A percentile compares a stretch with the other conserved stretches of the same genome.
phyloP scores from a whole-genome alignment of 2,329 filamentous ascomycete species.

The Curvularia eragrostidis region DNA sequence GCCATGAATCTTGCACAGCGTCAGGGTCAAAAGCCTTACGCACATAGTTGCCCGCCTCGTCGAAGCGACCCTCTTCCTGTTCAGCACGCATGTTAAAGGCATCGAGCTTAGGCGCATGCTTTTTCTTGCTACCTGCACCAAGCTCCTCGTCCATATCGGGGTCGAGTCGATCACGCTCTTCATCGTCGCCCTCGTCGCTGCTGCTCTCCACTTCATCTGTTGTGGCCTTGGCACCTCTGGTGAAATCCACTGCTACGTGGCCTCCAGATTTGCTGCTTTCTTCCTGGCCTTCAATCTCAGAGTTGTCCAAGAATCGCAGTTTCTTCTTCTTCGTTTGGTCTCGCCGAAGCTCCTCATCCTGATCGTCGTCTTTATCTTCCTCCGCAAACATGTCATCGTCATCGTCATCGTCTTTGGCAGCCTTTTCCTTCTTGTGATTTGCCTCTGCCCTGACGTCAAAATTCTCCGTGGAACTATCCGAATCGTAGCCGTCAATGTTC shows the following conservation, averaged over 20 bases:
- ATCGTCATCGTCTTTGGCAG: conserved; percentile 57
- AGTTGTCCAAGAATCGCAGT: conserved; percentile 65
- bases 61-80: conserved; percentile 90
- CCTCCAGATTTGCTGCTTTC: conserved; percentile 75
- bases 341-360: conserved; percentile 59
- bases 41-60: conserved; percentile 89
- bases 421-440: conserved; percentile 54
- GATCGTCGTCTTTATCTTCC: conserved; percentile 64
- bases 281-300: conserved; percentile 82
- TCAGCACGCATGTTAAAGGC: conserved; percentile 94
- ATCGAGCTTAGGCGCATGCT: conserved; percentile 90
- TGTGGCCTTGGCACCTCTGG: conserved; percentile 33
- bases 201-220: conserved; percentile 70
- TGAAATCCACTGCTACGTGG: conserved; percentile 67
- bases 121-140: conserved; percentile 87
- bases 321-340: conserved; percentile 67
- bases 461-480: conserved; percentile 88
- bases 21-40: conserved; percentile 89
- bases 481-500: conserved; percentile 96
- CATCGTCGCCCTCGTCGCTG: conserved; percentile 66
- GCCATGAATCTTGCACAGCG: conserved; percentile 88
- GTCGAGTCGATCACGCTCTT: conserved; percentile 70
- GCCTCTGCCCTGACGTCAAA: conserved; percentile 77
- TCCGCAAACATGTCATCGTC: conserved; percentile 84
- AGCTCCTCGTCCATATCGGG: conserved; percentile 82